Conservation (phyloP, 306 rosid species). For the Dalbergia cultrata region DNA sequence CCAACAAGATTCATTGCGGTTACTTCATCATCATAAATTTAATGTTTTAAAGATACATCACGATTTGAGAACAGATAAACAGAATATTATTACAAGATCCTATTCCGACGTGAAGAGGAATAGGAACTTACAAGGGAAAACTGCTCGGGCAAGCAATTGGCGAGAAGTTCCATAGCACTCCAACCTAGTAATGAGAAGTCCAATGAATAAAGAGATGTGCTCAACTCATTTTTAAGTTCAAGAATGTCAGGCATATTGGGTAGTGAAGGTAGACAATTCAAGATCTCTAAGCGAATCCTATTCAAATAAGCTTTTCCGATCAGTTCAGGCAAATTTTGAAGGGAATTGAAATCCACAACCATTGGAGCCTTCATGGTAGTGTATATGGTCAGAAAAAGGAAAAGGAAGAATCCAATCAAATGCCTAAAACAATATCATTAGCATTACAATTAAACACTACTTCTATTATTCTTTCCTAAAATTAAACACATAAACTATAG, state of each 20-base stretch:
- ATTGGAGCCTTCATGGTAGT: constrained; percentile 59
- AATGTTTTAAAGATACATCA: background rate
- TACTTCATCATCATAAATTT: background rate
- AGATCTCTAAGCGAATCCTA: constrained; percentile 56
- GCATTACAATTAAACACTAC: background rate
- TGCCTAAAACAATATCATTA: constrained; percentile 62
- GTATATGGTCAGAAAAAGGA: constrained; percentile 66
- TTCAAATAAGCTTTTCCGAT: constrained; percentile 54
- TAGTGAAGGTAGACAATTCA: constrained; percentile 60
- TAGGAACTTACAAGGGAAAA: constrained; percentile 49
- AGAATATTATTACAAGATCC: constrained; percentile 12
- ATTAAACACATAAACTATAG: background rate
- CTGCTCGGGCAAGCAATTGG: constrained; percentile 57
- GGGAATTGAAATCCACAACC: constrained; percentile 54
- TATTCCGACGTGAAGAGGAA: constrained; percentile 21
- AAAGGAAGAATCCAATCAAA: constrained; percentile 76
- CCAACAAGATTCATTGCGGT: background rate
- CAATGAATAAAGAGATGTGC: constrained; percentile 49
- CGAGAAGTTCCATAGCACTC: constrained; percentile 53
- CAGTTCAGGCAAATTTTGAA: constrained; percentile 51
- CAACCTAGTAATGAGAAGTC: constrained; percentile 59
- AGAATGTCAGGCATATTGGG: constrained; percentile 54
- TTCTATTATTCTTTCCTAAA: background rate
- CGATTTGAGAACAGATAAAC: background rate
- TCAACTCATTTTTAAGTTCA: constrained; percentile 46